phyloP scores from a whole-genome alignment of 345 rosid genomes.

The Eucalyptus curtisii region DNA sequence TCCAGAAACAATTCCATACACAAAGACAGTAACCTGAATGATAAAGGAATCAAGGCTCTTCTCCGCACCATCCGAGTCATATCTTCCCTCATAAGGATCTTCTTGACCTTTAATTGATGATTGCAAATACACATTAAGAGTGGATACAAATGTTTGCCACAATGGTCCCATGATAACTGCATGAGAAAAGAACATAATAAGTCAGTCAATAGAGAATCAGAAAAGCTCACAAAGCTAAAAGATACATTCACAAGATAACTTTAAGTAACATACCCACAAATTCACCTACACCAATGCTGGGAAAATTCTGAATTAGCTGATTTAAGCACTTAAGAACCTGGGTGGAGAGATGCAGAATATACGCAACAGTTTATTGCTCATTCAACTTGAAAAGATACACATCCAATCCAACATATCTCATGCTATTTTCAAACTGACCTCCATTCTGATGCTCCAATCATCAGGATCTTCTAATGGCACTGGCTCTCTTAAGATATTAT shows the following conservation, averaged over 20 bases:
- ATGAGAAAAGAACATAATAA: constrained; percentile 1
- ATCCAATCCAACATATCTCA: neutral
- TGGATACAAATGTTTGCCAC: constrained; percentile 85
- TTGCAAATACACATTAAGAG: constrained; percentile 55
- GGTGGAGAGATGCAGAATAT: neutral
- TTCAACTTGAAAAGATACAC: neutral
- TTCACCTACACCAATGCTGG: constrained; percentile 51
- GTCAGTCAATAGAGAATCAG: neutral
- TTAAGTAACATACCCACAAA: constrained; percentile 42
- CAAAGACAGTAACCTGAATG: constrained; percentile 44
- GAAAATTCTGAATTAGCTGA: constrained; percentile 85
- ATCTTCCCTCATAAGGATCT: constrained; percentile 67
- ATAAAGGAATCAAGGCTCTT: constrained; percentile 85
- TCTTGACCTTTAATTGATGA: constrained; percentile 72
- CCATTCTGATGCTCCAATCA: constrained; percentile 91
- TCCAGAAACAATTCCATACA: neutral
- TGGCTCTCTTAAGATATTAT: constrained; percentile 55
- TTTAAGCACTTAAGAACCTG: constrained; percentile 90
- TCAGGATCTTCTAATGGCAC: constrained; percentile 82
- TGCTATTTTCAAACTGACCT: constrained; percentile 36
- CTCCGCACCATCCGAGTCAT: constrained; percentile 95
- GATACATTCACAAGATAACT: neutral
- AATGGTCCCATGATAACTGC: constrained; percentile 74
- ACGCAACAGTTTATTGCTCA: neutral
- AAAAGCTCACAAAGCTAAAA: neutral